Evolutionary conservation across 2,329 filamentous ascomycete species (phyloP), one percentile per base, ranked within the genome.

Genomic region (Stagonosporopsis chrysanthemi): DNA sequence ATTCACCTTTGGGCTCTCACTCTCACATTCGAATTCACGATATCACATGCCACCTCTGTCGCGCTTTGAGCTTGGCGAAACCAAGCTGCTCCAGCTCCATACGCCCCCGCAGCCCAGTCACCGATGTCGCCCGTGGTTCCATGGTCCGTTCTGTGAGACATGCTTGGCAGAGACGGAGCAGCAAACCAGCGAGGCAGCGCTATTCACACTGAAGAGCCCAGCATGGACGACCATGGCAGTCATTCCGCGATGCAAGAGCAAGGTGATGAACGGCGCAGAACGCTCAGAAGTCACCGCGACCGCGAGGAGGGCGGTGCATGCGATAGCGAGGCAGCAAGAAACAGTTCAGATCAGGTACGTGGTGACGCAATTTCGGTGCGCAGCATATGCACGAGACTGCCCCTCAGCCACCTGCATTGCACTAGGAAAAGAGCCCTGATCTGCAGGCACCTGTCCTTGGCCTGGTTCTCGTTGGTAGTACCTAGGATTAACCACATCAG

Each of bases 241-340:
- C 23, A 29, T n/a, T 39, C 29, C 35, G n/a, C 14, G 3, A 19
- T 22, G 19, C 38, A 40, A 17, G 17, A 26, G n/a, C 24, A 24
- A 5, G 29, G 9, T 6, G 36, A 11, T 5, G 22, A 6, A 23
- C 42, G 41, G 35, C 31, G 43, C 23, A 51, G 43, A 29, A 44
- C 29, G 23, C 22, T 57, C 44, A 52, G 49, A 38, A 55, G 50
- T 7, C 52, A 48, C 26, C 55, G 47, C 11, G 46, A 58, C 36
- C 45, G 17, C 19, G 44, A 39, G n/a, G 58, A 56, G n/a, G 46
- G 40, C 28, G 48, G 44, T 24, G 22, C 19, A 23, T 42, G 56
- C 42, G 45, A 58, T 19, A 24, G 17, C 17, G 64, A 63, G 38
- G 26, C 48, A 53, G 54, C 52, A 60, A 54, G 53, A 60, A 56